phyloP scores from a whole-genome alignment of 2,329 filamentous ascomycete species.

The Didymella pinodella region DNA sequence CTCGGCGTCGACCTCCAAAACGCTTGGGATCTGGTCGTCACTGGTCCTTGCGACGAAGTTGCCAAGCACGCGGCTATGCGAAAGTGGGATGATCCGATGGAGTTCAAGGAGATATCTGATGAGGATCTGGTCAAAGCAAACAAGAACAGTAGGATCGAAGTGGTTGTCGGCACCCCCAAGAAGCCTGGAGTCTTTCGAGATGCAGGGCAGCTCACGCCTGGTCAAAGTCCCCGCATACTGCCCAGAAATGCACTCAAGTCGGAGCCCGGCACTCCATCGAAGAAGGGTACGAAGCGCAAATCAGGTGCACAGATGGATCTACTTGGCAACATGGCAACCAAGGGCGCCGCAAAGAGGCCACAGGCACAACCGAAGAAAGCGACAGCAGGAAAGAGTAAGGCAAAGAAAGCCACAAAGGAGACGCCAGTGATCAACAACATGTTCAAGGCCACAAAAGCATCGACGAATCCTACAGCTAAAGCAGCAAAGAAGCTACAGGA shows the following conservation, averaged over 20 bases:
- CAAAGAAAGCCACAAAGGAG: slow-evolving; percentile 37
- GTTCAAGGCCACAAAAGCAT: slow-evolving; percentile 42
- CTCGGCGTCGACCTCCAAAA: slow-evolving; percentile 85
- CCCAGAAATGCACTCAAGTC: slow-evolving; percentile 33
- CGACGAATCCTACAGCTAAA: slow-evolving; percentile 28
- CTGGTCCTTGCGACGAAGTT: slow-evolving; percentile 86
- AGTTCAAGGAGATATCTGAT: slow-evolving; percentile 47
- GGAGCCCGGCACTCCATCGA: slow-evolving; percentile 43
- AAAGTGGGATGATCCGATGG: slow-evolving; percentile 62
- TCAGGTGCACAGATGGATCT: slow-evolving; percentile 34
- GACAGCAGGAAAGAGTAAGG: slow-evolving; percentile 33
- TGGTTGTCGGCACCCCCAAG: slow-evolving; percentile 46
- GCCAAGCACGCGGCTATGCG: slow-evolving; percentile 73
- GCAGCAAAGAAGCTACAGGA: slow-evolving; percentile 18
- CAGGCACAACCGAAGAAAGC: slow-evolving; percentile 44
- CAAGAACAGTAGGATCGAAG: slow-evolving; percentile 42
- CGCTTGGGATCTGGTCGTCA: slow-evolving; percentile 91
- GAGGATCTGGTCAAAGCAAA: slow-evolving; percentile 45
- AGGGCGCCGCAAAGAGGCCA: slow-evolving; percentile 34
- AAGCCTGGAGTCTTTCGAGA: slow-evolving; percentile 39
- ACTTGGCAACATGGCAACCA: slow-evolving; percentile 34
- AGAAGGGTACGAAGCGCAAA: slow-evolving; percentile 46
- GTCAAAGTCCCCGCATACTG: slow-evolving; percentile 46
- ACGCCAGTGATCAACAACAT: slow-evolving; percentile 35
- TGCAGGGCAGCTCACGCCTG: slow-evolving; percentile 48